A percentile compares a stretch with the other conserved stretches of the same genome.
phyloP scores from a whole-genome alignment of 2,329 filamentous ascomycete genomes.

The Fusarium xylarioides region DNA sequence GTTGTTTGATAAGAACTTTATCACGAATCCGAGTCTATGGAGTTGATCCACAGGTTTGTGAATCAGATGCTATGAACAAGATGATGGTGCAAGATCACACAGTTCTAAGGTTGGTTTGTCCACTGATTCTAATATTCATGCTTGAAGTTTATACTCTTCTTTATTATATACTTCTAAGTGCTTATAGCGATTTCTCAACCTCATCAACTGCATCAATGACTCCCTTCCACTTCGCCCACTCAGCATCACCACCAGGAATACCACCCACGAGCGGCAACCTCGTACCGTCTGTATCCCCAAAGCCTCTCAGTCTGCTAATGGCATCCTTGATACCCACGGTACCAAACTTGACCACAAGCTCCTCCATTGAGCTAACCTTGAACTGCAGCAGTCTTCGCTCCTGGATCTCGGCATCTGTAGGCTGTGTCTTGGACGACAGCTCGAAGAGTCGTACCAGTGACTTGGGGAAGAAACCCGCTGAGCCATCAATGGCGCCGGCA shows the following conservation, averaged over 20 bases:
- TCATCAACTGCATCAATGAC: slow-evolving; percentile 55
- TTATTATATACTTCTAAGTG: background rate
- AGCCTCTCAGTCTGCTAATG: slow-evolving; percentile 64
- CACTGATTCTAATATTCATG: background rate
- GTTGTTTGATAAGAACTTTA: background rate
- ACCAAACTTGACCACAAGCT: slow-evolving; percentile 67
- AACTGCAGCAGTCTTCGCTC: slow-evolving; percentile 67
- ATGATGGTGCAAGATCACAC: background rate
- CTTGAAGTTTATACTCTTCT: background rate
- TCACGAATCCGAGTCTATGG: background rate
- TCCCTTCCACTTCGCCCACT: slow-evolving; percentile 65
- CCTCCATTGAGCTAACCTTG: slow-evolving; percentile 68
- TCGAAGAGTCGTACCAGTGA: slow-evolving; percentile 67
- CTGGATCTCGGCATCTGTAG: slow-evolving; percentile 53
- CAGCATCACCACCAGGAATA: slow-evolving; percentile 63
- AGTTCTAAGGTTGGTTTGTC: background rate
- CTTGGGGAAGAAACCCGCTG: slow-evolving; percentile 71
- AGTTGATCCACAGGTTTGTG: rapidly evolving
- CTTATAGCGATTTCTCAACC: slow-evolving; percentile 49
- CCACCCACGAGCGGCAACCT: slow-evolving; percentile 67
- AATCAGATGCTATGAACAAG: background rate
- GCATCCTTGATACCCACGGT: slow-evolving; percentile 74
- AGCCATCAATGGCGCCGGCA: slow-evolving; percentile 69
- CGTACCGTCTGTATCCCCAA: slow-evolving; percentile 68
- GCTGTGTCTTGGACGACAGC: slow-evolving; percentile 47